Conservation (phyloP, 805 yeast genomes). For the Wickerhamomyces canadensis region DNA sequence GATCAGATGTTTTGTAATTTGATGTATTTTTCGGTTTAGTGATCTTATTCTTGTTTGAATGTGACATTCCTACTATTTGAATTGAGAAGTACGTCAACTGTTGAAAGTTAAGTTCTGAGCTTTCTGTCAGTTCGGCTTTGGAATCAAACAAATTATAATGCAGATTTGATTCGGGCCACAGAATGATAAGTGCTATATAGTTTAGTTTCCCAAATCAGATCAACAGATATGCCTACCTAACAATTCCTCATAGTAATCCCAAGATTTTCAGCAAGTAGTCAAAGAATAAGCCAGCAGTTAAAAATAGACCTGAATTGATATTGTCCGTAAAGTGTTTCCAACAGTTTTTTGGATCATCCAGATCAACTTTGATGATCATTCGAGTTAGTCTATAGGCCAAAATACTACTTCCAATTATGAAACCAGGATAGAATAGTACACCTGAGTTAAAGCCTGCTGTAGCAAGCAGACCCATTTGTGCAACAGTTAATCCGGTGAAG, state of each 20-base stretch:
- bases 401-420: constrained; percentile 54
- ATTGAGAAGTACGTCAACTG: too few species aligned
- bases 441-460: constrained; percentile 71
- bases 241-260: constrained; percentile 35
- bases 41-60: constrained; percentile 6
- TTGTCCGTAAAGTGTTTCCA: constrained; percentile 77
- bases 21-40: constrained; percentile 12
- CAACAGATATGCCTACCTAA: not conserved
- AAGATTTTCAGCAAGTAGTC: constrained; percentile 53
- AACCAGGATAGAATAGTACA: constrained; percentile 73
- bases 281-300: constrained; percentile 59
- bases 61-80: not conserved
- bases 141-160: too few species aligned
- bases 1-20: constrained; percentile 39
- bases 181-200: too few species aligned
- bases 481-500: constrained; percentile 53
- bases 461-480: constrained; percentile 60
- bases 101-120: too few species aligned
- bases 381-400: constrained; percentile 64
- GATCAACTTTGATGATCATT: constrained; percentile 69
- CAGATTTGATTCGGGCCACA: too few species aligned
- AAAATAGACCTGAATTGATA: constrained; percentile 66
- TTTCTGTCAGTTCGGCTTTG: too few species aligned
- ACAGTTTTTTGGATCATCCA: constrained; percentile 76
- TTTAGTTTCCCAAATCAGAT: too few species aligned